A percentile compares a stretch with the other conserved stretches of the same genome.
Evolutionary conservation across 73 alveolate genomes (phyloP).

Genomic region (Blepharisma japonicum): DNA sequence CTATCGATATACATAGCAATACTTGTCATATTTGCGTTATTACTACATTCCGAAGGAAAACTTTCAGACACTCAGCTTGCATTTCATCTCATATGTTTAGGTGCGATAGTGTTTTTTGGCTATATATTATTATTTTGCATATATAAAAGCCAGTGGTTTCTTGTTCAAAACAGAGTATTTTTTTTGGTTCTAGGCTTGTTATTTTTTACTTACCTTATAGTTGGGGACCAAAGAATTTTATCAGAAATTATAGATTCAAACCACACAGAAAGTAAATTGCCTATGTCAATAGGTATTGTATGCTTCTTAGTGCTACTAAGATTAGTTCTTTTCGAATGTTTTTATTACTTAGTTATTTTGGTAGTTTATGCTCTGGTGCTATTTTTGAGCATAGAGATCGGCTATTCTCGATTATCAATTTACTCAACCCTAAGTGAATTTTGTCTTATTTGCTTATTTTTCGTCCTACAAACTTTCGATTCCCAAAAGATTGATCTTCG

Average conservation of each 20-base stretch:
- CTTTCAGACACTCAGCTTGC: neutral
- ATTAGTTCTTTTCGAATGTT: neutral
- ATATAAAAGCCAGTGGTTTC: neutral
- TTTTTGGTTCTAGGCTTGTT: neutral
- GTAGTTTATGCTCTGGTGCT: neutral
- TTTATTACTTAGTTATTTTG: neutral
- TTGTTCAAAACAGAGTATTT: neutral
- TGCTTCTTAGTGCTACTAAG: neutral
- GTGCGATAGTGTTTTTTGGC: neutral
- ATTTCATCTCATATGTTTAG: neutral
- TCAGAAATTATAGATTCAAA: neutral
- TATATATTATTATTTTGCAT: neutral
- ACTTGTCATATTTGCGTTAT: neutral
- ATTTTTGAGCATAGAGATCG: neutral
- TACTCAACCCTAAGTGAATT: neutral
- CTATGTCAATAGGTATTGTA: constrained; percentile 6
- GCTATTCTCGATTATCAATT: neutral
- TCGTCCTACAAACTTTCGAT: neutral
- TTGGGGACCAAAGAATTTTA: neutral
- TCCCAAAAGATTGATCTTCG: neutral
- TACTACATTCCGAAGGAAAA: neutral
- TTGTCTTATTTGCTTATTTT: neutral
- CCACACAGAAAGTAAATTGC: neutral
- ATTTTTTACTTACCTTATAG: neutral
- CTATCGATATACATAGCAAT: neutral